phyloP scores from a whole-genome alignment of 306 rosid species.

The Pterocarpus macrocarpus region DNA sequence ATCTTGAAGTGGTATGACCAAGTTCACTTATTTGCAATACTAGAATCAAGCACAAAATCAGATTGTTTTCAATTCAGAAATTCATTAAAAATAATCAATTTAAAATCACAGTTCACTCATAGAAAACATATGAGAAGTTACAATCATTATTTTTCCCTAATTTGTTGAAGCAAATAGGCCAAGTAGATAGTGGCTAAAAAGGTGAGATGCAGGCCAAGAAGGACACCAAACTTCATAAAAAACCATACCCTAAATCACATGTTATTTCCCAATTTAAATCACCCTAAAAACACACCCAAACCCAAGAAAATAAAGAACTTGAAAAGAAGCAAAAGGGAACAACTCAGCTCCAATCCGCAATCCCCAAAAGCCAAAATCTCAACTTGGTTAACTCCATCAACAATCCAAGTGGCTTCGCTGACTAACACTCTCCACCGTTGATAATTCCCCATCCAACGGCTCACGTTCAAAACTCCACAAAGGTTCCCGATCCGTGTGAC shows the following conservation, averaged over 20 bases:
- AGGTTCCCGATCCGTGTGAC: conserved; percentile 61
- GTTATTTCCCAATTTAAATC: conserved; percentile 47
- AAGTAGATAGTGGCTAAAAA: conserved; percentile 41
- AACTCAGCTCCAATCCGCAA: not conserved
- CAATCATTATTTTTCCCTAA: conserved; percentile 36
- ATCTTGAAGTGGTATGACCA: not conserved
- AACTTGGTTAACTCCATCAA: not conserved
- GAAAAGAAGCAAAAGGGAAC: not conserved
- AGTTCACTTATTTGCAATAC: not conserved
- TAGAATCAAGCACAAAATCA: not conserved
- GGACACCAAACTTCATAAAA: conserved; percentile 37
- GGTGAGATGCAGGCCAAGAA: conserved; percentile 49
- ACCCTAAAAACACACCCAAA: conserved; percentile 65
- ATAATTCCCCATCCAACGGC: conserved; percentile 60
- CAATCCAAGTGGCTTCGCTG: conserved; percentile 44
- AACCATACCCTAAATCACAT: conserved; percentile 17
- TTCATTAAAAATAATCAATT: conserved; percentile 12
- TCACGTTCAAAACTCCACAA: conserved; percentile 56
- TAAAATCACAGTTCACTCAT: not conserved
- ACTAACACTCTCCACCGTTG: conserved; percentile 54
- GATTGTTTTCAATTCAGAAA: conserved; percentile 35
- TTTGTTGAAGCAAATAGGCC: not conserved
- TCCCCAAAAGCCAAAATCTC: not conserved
- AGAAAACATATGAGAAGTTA: conserved; percentile 46
- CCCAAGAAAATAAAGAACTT: not conserved